phyloP scores from a whole-genome alignment of 129 eudicot species.

The Smallanthus sonchifolius region DNA sequence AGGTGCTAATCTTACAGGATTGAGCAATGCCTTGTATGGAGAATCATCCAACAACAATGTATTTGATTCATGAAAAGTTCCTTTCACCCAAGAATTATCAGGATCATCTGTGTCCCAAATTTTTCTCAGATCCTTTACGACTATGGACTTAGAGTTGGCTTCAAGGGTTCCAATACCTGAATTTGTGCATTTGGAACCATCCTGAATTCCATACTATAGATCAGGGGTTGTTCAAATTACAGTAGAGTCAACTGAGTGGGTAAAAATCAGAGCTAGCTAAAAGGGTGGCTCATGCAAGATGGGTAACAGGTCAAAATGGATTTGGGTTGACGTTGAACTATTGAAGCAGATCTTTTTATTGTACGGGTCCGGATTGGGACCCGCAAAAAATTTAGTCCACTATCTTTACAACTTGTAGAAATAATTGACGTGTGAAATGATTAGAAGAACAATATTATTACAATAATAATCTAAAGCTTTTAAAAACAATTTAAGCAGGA shows the following conservation, averaged over 20 bases:
- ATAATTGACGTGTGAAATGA: not conserved
- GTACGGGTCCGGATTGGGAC: too few relatives aligned
- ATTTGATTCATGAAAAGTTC: conserved; percentile 68
- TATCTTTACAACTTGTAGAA: not conserved
- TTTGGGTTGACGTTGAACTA: not conserved
- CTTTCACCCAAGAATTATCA: conserved; percentile 55
- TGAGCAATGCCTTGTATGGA: conserved; percentile 85
- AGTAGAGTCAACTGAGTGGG: not conserved
- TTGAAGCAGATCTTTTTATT: too few relatives aligned
- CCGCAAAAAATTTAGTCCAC: too few relatives aligned
- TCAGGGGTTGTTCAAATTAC: conserved; percentile 4
- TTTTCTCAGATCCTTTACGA: conserved; percentile 67
- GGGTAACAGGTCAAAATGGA: not conserved
- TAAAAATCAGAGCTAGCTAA: not conserved
- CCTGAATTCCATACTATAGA: conserved; percentile 40
- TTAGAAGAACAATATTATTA: not conserved
- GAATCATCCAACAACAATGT: conserved; percentile 86
- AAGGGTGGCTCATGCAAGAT: not conserved
- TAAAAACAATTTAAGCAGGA: not conserved
- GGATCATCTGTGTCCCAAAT: conserved; percentile 50
- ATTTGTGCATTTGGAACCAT: conserved; percentile 39
- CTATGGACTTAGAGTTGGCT: conserved; percentile 46
- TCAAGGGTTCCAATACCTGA: conserved; percentile 56
- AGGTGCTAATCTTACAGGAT: conserved; percentile 59
- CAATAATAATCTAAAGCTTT: not conserved